Evolutionary conservation across 345 rosid species (phyloP).

Genomic region (Kandelia obovata): DNA sequence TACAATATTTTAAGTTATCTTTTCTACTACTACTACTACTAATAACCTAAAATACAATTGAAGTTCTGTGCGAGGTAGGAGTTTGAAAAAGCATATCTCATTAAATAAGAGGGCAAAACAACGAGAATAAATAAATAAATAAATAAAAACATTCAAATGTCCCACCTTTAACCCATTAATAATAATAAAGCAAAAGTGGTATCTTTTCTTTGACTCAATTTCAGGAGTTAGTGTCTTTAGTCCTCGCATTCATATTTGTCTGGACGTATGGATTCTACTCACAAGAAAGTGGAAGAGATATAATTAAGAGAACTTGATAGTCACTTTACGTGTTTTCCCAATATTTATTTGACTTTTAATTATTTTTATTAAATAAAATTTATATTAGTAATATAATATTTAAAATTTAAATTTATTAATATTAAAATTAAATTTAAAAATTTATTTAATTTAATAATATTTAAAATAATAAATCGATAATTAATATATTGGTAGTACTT

Average conservation of each 20-base stretch:
- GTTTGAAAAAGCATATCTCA: constrained; percentile 10
- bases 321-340: no score
- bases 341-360: no score
- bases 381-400: no score
- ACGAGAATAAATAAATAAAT: background rate
- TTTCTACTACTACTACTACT: background rate
- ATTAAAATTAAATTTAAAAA: no score
- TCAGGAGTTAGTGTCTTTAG: constrained; percentile 6
- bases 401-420: no score
- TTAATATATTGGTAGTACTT: no score
- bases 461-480: no score
- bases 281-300: background rate
- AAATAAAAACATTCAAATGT: background rate
- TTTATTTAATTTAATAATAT: no score
- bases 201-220: background rate
- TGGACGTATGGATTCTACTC: no score
- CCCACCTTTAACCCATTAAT: background rate
- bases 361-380: no score
- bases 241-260: background rate
- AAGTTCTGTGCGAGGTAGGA: constrained; percentile 16
- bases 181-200: constrained; percentile 10
- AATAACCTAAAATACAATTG: background rate
- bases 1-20: constrained; percentile 16
- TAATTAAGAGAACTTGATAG: no score
- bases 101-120: background rate